Evolutionary conservation across 139 green algal genomes (phyloP).

Genomic region (Micractinium sp.): DNA sequence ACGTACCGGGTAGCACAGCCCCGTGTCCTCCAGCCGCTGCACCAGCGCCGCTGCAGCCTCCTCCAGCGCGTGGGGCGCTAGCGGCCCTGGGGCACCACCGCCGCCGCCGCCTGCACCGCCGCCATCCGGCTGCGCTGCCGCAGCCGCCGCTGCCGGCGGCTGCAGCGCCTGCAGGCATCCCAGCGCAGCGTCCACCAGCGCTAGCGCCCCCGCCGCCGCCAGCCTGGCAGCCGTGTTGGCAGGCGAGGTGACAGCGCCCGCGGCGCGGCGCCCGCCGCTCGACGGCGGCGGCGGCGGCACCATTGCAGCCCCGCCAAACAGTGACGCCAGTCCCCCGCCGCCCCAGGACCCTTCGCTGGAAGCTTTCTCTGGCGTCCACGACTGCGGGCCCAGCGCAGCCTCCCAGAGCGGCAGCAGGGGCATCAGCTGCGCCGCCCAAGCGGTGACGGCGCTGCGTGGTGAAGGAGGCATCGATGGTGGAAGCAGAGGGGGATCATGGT

Average conservation of each 20-base stretch:
- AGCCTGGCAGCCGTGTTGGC: neutral
- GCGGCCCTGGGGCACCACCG: neutral
- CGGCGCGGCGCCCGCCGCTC: neutral
- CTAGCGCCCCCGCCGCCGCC: neutral
- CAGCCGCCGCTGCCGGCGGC: neutral
- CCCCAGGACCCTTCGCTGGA: neutral
- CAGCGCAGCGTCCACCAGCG: neutral
- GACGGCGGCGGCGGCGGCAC: neutral
- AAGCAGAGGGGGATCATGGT: neutral
- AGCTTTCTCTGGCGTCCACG: neutral
- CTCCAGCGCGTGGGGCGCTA: neutral
- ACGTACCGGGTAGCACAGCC: neutral
- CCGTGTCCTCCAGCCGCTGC: neutral
- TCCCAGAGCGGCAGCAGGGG: neutral
- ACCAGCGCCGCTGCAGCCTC: neutral
- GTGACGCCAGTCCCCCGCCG: no score
- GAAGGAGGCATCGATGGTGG: neutral
- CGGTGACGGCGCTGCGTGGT: neutral
- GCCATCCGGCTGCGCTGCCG: neutral
- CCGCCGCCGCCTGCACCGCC: neutral
- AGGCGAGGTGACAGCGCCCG: neutral
- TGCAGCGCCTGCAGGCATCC: neutral
- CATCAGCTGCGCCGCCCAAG: neutral
- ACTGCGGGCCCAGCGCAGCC: neutral
- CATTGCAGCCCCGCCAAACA: neutral